phyloP scores from a whole-genome alignment of 73 alveolate species.

The Tetrahymena malaccensis region DNA sequence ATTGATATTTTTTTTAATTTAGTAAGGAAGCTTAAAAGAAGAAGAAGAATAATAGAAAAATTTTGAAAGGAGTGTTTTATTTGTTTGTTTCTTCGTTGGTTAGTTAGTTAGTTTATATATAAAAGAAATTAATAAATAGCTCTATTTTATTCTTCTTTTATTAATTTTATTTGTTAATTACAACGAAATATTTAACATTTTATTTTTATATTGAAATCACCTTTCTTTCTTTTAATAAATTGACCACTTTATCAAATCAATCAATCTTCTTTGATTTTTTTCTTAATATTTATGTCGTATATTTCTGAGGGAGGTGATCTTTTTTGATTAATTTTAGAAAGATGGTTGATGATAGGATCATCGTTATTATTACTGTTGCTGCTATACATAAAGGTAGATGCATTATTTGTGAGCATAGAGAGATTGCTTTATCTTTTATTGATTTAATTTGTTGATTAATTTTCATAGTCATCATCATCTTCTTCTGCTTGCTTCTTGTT shows the following conservation, averaged over 20 bases:
- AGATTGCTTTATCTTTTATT: neutral
- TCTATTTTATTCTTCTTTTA: too few relatives aligned
- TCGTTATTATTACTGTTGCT: neutral
- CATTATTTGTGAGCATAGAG: neutral
- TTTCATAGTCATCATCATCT: neutral
- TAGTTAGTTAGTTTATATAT: too few relatives aligned
- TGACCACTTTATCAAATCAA: neutral
- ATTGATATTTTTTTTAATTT: too few relatives aligned
- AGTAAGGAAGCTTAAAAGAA: too few relatives aligned
- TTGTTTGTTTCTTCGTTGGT: too few relatives aligned
- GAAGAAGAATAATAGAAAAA: too few relatives aligned
- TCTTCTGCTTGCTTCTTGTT: neutral
- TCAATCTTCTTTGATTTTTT: neutral
- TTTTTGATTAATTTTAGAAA: neutral
- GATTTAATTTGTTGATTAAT: neutral
- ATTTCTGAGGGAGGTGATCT: neutral
- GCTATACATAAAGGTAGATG: neutral
- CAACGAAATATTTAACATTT: too few relatives aligned
- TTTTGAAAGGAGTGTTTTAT: too few relatives aligned
- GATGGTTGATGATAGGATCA: neutral
- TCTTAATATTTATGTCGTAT: neutral
- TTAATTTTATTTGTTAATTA: too few relatives aligned
- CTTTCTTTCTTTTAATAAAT: neutral
- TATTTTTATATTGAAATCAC: neutral
- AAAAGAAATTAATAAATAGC: too few relatives aligned